Evolutionary conservation across 345 rosid species (phyloP).

Genomic region (Erysimum cheiranthoides): DNA sequence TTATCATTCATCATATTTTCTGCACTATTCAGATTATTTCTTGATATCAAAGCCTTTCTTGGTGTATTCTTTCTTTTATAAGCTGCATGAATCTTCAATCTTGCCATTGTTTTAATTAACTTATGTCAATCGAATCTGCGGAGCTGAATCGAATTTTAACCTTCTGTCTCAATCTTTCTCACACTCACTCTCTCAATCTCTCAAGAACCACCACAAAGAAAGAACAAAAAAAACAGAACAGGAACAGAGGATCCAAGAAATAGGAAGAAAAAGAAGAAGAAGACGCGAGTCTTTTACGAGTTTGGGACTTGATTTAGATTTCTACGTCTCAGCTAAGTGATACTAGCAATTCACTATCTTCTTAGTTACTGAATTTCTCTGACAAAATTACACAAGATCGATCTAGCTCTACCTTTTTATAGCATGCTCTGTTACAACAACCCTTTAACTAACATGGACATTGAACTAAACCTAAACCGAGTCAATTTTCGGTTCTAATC

Average conservation of each 20-base stretch:
- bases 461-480: not conserved
- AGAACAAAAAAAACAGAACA: not conserved
- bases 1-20: not conserved
- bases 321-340: not conserved
- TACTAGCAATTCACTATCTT: not conserved
- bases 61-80: not conserved
- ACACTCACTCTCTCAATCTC: not conserved
- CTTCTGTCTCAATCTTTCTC: not conserved
- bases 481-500: not conserved
- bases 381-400: not conserved
- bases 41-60: not conserved
- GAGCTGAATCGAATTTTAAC: too few relatives aligned
- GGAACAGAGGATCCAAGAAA: not conserved
- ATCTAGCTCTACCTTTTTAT: not conserved
- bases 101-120: not conserved
- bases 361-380: not conserved
- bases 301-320: not conserved
- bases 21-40: not conserved
- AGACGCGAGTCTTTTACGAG: not conserved
- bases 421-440: not conserved
- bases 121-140: too few relatives aligned
- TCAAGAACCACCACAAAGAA: not conserved
- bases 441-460: not conserved
- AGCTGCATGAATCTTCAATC: conserved; percentile 12
- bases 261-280: not conserved